Evolutionary conservation across 192 early-diverging fungal genomes (phyloP), one percentile per base, ranked within the genome.

Genomic region (Coemansia sp.): DNA sequence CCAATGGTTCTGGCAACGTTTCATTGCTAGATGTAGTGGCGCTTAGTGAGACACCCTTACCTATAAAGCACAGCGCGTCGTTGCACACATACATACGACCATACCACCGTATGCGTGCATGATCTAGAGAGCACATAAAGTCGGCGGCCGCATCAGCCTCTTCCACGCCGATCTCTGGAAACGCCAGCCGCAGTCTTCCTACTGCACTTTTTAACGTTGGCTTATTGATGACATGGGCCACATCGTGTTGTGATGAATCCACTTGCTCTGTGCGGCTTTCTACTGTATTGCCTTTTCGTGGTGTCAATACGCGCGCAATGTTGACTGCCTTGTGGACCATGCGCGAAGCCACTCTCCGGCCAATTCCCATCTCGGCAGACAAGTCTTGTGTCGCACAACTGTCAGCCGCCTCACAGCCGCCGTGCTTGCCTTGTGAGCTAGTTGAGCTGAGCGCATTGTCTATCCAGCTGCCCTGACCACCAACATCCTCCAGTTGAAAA

Each of bases 41-140:
- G 27, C 49, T 48, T 4, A 76, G 61, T 51, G 53, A 64, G 5
- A 79, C 58, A 1, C 76, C 76, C 4, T 58, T 63, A 4, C 76
- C 76, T 2, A 58, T 54, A 63, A 79, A 79, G 54, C 62, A 79
- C 25, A 79, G 18, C 5, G 49, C 58, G 7, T 56, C 27, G 32
- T 31, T 7, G 60, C 64, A 54, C 4, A 79, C 24, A 24, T 73
- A 79, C 14, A 79, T 64, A 22, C 76, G 71, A 14, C 76, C 76
- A 27, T 79, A 79, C 76, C 76, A 79, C 14, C 76, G 60, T 10
- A 73, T 51, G 5, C 68, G 67, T 5, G 76, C 76, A 49, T 79
- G 76, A 49, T 79, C 76, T 32, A 79, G 54, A 6, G 76, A 66
- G 34, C 76, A 79, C 9, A 57, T 68, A 74, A 68, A 74, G 57